Conservation (phyloP, 2,329 filamentous ascomycete species). For the Orbilia quercus region DNA sequence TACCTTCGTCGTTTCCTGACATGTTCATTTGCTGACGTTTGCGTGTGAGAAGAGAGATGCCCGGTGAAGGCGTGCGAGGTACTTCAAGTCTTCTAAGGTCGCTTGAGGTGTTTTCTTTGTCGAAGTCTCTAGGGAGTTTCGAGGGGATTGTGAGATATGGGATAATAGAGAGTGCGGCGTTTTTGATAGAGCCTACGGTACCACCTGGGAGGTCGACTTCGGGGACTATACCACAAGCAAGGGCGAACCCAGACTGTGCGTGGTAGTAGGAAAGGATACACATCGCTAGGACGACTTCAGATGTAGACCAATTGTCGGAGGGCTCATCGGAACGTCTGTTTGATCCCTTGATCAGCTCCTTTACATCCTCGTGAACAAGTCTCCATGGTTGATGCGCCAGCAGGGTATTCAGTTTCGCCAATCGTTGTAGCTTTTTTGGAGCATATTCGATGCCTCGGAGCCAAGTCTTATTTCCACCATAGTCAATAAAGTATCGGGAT, state of each 20-base stretch:
- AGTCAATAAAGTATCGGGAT: conserved; percentile 58
- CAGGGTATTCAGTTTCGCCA: conserved; percentile 58
- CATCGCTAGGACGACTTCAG: conserved; percentile 59
- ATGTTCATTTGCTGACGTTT: conserved; percentile 57
- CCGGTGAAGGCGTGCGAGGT: conserved; percentile 51
- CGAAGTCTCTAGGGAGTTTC: conserved; percentile 21
- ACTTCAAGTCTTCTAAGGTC: conserved; percentile 50
- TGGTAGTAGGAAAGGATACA: conserved; percentile 59
- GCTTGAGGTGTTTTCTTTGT: conserved; percentile 41
- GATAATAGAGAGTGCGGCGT: conserved; percentile 47
- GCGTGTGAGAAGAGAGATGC: conserved; percentile 55
- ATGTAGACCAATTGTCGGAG: conserved; percentile 58
- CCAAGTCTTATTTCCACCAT: conserved; percentile 58
- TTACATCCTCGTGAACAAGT: conserved; percentile 56
- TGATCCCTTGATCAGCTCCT: conserved; percentile 57
- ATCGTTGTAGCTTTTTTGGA: conserved; percentile 58
- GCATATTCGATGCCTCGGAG: conserved; percentile 58
- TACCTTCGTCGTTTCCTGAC: conserved; percentile 52
- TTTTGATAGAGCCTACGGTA: conserved; percentile 57
- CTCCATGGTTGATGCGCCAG: conserved; percentile 59
- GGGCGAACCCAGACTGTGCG: conserved; percentile 58
- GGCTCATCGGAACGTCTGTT: conserved; percentile 31
- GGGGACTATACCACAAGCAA: conserved; percentile 58
- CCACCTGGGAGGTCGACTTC: conserved; percentile 58
- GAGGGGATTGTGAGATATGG: conserved; percentile 38